A percentile compares a stretch with the other conserved stretches of the same genome.
Evolutionary conservation across 2,329 filamentous ascomycete species (phyloP).

Genomic region (Talaromyces albobiverticillius): DNA sequence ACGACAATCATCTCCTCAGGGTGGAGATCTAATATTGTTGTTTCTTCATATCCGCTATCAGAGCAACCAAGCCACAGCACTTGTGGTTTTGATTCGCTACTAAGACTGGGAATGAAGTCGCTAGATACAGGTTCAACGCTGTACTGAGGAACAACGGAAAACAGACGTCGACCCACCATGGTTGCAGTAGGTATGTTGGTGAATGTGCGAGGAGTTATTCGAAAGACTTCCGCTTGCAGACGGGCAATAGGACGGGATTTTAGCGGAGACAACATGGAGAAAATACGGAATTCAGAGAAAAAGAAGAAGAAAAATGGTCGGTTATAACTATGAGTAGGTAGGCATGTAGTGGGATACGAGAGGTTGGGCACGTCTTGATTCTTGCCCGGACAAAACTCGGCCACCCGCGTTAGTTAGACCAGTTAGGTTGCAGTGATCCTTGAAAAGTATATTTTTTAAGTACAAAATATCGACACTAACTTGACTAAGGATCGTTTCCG

Average conservation of each 20-base stretch:
- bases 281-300: too few species aligned
- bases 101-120: constrained; percentile 7
- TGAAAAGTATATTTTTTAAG: too few species aligned
- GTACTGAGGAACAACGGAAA: neutral
- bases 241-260: neutral
- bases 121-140: constrained; percentile 5
- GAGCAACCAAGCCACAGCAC: constrained; percentile 13
- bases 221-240: neutral
- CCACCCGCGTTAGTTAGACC: neutral
- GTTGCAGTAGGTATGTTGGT: neutral
- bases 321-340: too few species aligned
- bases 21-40: constrained; percentile 10
- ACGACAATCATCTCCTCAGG: constrained; percentile 12
- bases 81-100: constrained; percentile 4
- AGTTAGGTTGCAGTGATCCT: too few species aligned
- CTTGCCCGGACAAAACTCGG: neutral
- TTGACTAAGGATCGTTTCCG: too few species aligned
- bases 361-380: neutral
- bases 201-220: neutral
- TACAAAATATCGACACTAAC: too few species aligned
- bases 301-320: neutral
- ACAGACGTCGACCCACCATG: constrained; percentile 10
- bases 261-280: neutral
- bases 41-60: constrained; percentile 14
- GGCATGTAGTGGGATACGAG: neutral